Evolutionary conservation across 1,284 basidiomycete species (phyloP), one percentile per base, ranked within the genome.

Genomic region (Ganoderma multipileum): DNA sequence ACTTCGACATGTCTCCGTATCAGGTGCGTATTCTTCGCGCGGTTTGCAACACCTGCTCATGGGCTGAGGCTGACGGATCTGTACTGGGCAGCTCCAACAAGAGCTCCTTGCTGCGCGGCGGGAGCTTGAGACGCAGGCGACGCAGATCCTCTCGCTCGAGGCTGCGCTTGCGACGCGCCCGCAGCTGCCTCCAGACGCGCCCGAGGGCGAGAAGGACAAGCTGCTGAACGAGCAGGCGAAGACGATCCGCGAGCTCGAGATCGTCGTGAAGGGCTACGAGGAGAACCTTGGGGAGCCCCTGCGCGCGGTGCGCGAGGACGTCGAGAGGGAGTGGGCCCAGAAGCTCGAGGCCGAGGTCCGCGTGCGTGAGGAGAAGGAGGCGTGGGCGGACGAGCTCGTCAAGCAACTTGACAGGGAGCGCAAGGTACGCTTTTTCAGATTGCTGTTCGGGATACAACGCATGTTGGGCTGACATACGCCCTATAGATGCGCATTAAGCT

Each of bases 1-100:
- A 96, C 80, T 95, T 95, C 73, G 93, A 95, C 76, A 88, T 93
- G 86, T 89, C 92, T 0, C 91, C 93, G 1, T 93, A 95, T 70
- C 89, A 95, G 82, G 92, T 92, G 54, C 63, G 83, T 75, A 8
- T n/a, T n/a, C 36, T 16, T 16, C 3, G n/a, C 36, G 5, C 12
- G 3, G 11, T 44, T 4, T 33, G 6, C 23, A 28, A 6, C 30
- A 11, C 38, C 38, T 59, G n/a, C 28, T 3, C 33, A 18, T 23
- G 38, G 16, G 26, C 11, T 50, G 26, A 9, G 11, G n/a, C n/a
- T n/a, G n/a, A n/a, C n/a, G n/a, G 30, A 33, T 2, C 16, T 12
- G 28, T 26, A 5, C 2, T 14, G 12, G 23, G n/a, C 69, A 94
- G 90, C 84, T 97, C 0, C 94, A 95, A 81, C 93, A 96, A 83